phyloP scores from a whole-genome alignment of 495 filamentous ascomycete genomes.

The Xylaria nigripes region DNA sequence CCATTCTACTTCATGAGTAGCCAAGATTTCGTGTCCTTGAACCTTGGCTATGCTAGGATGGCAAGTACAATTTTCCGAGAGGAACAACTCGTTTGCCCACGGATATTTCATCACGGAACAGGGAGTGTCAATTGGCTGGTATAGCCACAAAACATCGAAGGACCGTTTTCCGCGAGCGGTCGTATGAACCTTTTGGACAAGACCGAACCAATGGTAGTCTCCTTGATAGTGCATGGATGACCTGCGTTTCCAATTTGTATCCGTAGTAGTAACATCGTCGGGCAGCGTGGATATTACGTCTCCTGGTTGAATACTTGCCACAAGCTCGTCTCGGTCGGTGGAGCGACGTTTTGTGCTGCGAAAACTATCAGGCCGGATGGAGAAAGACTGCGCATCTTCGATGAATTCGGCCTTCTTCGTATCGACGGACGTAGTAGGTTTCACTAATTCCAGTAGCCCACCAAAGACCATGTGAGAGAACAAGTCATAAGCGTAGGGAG shows the following conservation, averaged over 20 bases:
- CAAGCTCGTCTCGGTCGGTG: slow-evolving; percentile 3
- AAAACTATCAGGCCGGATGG: neutral
- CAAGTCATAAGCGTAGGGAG: slow-evolving; percentile 54
- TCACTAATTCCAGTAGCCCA: slow-evolving; percentile 30
- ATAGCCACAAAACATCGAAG: slow-evolving; percentile 65
- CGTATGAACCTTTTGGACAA: slow-evolving; percentile 49
- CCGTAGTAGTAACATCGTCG: slow-evolving; percentile 23
- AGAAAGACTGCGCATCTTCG: slow-evolving; percentile 2
- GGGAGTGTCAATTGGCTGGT: slow-evolving; percentile 57
- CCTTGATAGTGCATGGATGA: slow-evolving; percentile 29
- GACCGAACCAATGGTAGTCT: slow-evolving; percentile 53
- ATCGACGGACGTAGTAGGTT: slow-evolving; percentile 2
- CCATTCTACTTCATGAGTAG: slow-evolving; percentile 48
- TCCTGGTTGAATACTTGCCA: slow-evolving; percentile 26
- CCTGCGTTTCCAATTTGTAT: slow-evolving; percentile 48
- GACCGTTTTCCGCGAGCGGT: slow-evolving; percentile 23
- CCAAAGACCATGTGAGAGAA: slow-evolving; percentile 58
- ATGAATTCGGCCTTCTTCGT: slow-evolving; percentile 12
- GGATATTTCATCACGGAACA: slow-evolving; percentile 58
- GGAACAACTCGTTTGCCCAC: slow-evolving; percentile 60
- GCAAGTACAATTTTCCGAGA: slow-evolving; percentile 71
- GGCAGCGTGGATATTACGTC: slow-evolving; percentile 37
- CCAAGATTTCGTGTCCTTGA: slow-evolving; percentile 43
- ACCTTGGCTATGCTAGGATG: slow-evolving; percentile 32
- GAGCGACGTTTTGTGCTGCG: slow-evolving; percentile 7